phyloP scores from a whole-genome alignment of 2,329 filamentous ascomycete species.

The Geosmithia flava region DNA sequence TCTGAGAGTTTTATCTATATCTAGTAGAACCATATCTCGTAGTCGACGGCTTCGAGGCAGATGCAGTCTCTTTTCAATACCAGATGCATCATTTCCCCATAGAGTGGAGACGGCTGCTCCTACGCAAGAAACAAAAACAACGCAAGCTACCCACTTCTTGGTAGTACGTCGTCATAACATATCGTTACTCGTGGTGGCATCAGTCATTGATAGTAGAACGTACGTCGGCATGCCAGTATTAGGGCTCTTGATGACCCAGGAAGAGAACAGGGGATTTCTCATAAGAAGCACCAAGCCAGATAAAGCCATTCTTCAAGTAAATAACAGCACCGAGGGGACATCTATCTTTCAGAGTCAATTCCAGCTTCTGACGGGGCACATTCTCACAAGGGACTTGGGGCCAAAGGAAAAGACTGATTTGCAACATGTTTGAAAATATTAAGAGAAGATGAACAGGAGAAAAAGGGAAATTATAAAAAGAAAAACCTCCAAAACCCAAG shows the following conservation, averaged over 20 bases:
- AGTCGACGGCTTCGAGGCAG: too few relatives aligned
- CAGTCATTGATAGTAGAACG: too few relatives aligned
- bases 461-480: neutral
- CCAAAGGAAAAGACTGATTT: neutral
- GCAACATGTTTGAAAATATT: neutral
- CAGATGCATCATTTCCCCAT: neutral
- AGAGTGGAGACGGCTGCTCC: neutral
- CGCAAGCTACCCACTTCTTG: neutral
- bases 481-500: conserved; percentile 21
- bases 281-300: neutral
- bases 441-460: neutral
- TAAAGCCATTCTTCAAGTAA: neutral
- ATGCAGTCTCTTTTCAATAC: too few relatives aligned
- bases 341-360: neutral
- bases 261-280: neutral
- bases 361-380: neutral
- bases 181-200: too few relatives aligned
- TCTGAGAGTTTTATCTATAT: neutral
- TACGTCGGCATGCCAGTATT: too few relatives aligned
- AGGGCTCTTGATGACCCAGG: neutral
- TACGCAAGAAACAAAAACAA: neutral
- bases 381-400: neutral
- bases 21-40: too few relatives aligned
- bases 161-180: neutral
- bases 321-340: too few relatives aligned